Conservation (phyloP, 2,329 filamentous ascomycete genomes). For the Cladophialophora psammophila region DNA sequence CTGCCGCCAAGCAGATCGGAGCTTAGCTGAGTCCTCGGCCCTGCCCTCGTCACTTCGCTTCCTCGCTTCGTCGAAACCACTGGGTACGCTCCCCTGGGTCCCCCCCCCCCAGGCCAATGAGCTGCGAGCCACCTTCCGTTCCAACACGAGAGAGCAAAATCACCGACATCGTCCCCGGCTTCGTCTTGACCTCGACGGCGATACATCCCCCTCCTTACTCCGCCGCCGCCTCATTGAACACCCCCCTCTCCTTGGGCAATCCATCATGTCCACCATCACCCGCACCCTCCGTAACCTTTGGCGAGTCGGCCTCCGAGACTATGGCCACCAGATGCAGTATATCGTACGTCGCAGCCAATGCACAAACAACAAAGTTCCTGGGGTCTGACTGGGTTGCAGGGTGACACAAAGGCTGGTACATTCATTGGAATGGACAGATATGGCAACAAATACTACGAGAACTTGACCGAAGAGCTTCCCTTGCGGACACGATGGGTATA, state of each 20-base stretch:
- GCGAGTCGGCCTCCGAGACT: constrained; percentile 90
- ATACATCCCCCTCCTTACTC: not conserved
- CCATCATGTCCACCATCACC: constrained; percentile 82
- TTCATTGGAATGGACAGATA: constrained; percentile 85
- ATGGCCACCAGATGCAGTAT: constrained; percentile 82
- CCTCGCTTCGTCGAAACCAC: no score
- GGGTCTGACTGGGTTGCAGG: constrained; percentile 47
- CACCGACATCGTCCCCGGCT: constrained; percentile 1
- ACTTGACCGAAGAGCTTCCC: constrained; percentile 86
- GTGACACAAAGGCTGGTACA: constrained; percentile 93
- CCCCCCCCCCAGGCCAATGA: not conserved
- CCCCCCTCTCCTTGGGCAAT: constrained; percentile 1
- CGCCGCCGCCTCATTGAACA: not conserved
- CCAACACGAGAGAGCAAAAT: not conserved
- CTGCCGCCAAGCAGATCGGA: constrained; percentile 16
- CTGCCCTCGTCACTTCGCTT: no score
- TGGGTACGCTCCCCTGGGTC: not conserved
- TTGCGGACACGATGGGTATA: constrained; percentile 54
- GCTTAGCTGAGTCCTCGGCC: not conserved
- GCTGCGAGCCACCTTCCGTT: not conserved
- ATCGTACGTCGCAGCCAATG: constrained; percentile 37
- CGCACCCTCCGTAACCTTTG: constrained; percentile 88
- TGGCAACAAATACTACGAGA: constrained; percentile 98
- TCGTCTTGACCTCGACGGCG: not conserved
- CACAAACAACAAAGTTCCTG: not conserved